Evolutionary conservation across 1,284 basidiomycete genomes (phyloP).

Genomic region (Vanrija sp.): DNA sequence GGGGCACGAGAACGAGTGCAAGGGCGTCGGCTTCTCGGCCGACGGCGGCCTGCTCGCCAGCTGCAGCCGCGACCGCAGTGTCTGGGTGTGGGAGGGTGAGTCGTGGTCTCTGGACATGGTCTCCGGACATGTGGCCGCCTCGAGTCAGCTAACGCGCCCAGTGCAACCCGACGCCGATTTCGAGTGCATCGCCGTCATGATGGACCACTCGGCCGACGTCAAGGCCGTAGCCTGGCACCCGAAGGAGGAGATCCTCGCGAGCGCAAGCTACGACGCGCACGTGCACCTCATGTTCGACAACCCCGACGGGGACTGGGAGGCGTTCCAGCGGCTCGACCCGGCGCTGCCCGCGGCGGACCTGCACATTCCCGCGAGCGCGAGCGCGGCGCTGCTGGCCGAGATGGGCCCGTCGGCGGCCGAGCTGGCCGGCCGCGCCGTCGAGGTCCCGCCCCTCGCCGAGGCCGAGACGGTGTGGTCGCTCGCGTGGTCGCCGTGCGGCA

Average conservation of each 20-base stretch:
- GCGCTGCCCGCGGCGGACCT: conserved; percentile 56
- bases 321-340: conserved; percentile 73
- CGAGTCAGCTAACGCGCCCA: conserved; percentile 37
- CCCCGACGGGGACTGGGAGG: conserved; percentile 91
- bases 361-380: conserved; percentile 14
- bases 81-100: conserved; percentile 98
- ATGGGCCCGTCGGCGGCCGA: conserved; percentile 18
- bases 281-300: conserved; percentile 94
- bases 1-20: conserved; percentile 97
- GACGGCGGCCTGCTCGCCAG: conserved; percentile 80
- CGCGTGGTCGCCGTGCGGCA: conserved; percentile 70
- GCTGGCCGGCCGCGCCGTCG: conserved; percentile 26
- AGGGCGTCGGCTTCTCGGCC: conserved; percentile 80
- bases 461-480: conserved; percentile 82
- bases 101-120: conserved; percentile 2
- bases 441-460: conserved; percentile 43
- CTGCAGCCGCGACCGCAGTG: conserved; percentile 92
- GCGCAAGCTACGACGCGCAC: conserved; percentile 94
- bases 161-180: conserved; percentile 90
- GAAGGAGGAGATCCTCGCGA: conserved; percentile 91
- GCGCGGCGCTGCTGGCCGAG: not conserved
- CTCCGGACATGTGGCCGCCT: not conserved
- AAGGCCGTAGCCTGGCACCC: conserved; percentile 96
- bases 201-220: conserved; percentile 97
- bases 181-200: conserved; percentile 89